These are phyloP conservation scores for Venustampulla echinocandica DNA, from an alignment of 495 filamentous ascomycete species.

Conservation along the genomic window DNA sequence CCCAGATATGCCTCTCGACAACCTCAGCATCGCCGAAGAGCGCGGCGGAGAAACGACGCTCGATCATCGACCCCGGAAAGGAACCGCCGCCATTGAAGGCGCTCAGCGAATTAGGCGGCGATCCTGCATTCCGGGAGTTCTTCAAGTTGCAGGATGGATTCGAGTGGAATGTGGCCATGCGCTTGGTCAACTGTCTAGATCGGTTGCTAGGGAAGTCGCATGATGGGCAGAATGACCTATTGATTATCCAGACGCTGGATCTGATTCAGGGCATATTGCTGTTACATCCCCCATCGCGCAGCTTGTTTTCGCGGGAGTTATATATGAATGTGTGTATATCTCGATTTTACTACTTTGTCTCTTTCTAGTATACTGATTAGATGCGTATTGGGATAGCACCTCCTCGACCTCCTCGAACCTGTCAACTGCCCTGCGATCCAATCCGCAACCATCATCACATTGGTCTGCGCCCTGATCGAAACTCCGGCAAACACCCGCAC, in stretches of 20 bases:
- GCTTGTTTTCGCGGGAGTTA: slow-evolving; percentile 77
- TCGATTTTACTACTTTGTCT: neutral
- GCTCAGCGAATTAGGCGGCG: slow-evolving; percentile 60
- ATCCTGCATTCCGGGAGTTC: slow-evolving; percentile 92
- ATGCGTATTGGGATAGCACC: slow-evolving; percentile 45
- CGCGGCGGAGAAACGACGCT: slow-evolving; percentile 26
- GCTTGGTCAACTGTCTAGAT: slow-evolving; percentile 80
- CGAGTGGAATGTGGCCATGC: slow-evolving; percentile 92
- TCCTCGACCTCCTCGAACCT: slow-evolving; percentile 90
- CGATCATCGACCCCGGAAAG: slow-evolving; percentile 33
- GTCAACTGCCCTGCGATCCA: slow-evolving; percentile 88
- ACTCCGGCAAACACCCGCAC: slow-evolving; percentile 77
- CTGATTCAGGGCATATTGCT: slow-evolving; percentile 85
- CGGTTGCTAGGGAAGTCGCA: slow-evolving; percentile 71
- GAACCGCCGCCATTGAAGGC: slow-evolving; percentile 45
- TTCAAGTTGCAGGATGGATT: slow-evolving; percentile 95
- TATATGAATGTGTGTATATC: slow-evolving; percentile 89
- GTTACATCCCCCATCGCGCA: slow-evolving; percentile 85
- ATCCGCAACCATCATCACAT: slow-evolving; percentile 75
- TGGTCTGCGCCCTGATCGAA: slow-evolving; percentile 81
- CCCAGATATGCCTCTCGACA: slow-evolving; percentile 89
- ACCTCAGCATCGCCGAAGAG: slow-evolving; percentile 32
- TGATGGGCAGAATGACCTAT: slow-evolving; percentile 75
- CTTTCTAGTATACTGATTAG: neutral
- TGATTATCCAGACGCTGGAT: slow-evolving; percentile 82